Evolutionary conservation across 495 filamentous ascomycete species (phyloP), one percentile per base, ranked within the genome.

Genomic region (Daldinia decipiens): DNA sequence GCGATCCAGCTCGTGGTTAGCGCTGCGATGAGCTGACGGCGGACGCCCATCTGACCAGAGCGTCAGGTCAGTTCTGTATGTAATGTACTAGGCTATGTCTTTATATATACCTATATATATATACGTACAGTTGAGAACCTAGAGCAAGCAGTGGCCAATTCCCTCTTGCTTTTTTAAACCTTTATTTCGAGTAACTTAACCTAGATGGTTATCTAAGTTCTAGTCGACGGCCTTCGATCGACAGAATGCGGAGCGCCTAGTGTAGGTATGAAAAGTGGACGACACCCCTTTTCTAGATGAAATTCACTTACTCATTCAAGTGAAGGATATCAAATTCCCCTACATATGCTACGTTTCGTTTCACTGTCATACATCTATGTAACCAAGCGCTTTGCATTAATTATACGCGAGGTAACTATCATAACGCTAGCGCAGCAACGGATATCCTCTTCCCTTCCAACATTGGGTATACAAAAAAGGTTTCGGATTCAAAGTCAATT

Each of bases 381-480:
- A 58, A 34, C 38, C 51, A 50, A 68, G 56, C 66, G 59, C 40
- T 59, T 59, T 29, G n/a, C 17, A 50, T 62, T 39, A 68, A 47
- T 36, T 61, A 62, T 61, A 29, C 36, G 4, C 65, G 32, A 43
- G 27, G 19, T 24, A 53, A 31, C 4, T 51, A 55, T 56, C 5
- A 13, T 32, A 24, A 59, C 52, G 67, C 53, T 65, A 17, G 15
- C 17, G 34, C 38, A 15, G 50, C 6, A 53, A 53, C 26, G 15
- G 13, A n/a, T 17, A 53, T 27, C 24, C 52, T n/a, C 50, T 40
- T 50, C 54, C 13, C 26, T 55, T 29, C 26, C 26, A 51, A 47
- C 52, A 40, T 11, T 59, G 50, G 19, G 51, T 66, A 73, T 73
- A 53, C 71, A 70, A 32, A 63, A 66, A 47, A 47, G 19, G 17